Base-by-base conservation (phyloP, 1,284 basidiomycete genomes). In the Cutaneotrichosporon mucoides region DNA sequence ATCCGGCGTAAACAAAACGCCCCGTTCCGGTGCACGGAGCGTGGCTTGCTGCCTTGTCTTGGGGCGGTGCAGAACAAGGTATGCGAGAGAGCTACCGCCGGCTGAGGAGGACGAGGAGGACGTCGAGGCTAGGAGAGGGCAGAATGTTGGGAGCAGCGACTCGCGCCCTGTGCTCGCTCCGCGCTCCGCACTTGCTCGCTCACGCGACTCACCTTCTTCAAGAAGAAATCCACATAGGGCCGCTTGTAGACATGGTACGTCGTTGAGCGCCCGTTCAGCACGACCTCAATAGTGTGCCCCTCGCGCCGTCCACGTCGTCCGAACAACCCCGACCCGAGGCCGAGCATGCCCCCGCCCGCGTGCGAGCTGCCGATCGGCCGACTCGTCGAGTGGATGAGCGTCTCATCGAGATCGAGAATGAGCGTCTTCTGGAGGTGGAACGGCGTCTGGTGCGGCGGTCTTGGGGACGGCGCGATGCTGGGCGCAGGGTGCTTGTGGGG, bases 221-320 rank as follows among this genome's bases (percentile, higher is more conserved):
- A 82, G 75, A 97, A 97, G 79, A 89, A 96, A 79, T 98, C 95
- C 58, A 88, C 92, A 81, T 92, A 95, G 2, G 95, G 95, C 56
- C 95, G 85, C 79, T 99, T 99, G 81, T 99, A 98, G 51, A 99
- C 95, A 78, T 98, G 95, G 76, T 99, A 99, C 43, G 92, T 82
- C 2, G 93, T 95, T 67, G 88, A 91, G 60, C 88, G 83, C 16
- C 90, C 95, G 43, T 89, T 89, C 40, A 98, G 79, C 12, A 93
- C 86, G 34, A 99, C 96, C 73, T 99, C 95, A 13, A 99, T 92
- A 64, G 89, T 91, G 79, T 93, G 90, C 7, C 88, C 88, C 53
- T 88, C 84, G 57, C 87, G 85, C 70, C 85, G 59, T 34, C 65
- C 85, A 59, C 84, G 67, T 6, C 79, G 57, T 81, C 81, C 70